Evolutionary conservation across 2,329 filamentous ascomycete genomes (phyloP), one percentile per base, ranked within the genome.

Genomic region (Aspergillus pseudonomiae): DNA sequence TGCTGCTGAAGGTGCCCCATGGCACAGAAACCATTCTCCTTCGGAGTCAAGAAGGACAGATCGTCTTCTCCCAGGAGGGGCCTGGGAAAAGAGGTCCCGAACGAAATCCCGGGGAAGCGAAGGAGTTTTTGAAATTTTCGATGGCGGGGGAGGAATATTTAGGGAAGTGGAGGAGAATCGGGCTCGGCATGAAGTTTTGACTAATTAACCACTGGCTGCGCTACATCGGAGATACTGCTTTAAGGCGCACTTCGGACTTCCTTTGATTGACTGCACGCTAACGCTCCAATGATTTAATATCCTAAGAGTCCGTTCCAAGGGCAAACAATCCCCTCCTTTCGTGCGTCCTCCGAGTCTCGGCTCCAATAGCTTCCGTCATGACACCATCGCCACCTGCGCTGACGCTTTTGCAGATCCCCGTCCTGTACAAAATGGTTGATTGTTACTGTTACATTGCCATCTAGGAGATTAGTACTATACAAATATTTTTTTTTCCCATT

Each of bases 1-100:
- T 67, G 69, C 61, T 72, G 67, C 58, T 65, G 65, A 46, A 62
- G 67, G 54, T 68, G 66, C 54, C 68, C 67, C 71, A 74, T 74
- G 62, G 61, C 67, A 34, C 56, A 45, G 59, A 56, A 57, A 63
- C 54, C 66, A 69, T 69, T 65, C 63, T 68, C 58, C 59, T 58
- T 39, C 26, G 28, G n/a, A 43, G 32, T 21, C 24, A 41, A 34
- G 16, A 62, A 43, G 54, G 43, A 56, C 30, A 50, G 46, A 34
- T 52, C 45, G 63, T 62, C 63, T 64, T 65, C 66, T 66, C 67
- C 68, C 67, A 68, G 62, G 62, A 64, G 60, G 63, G 57, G 59
- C 62, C 63, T 63, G 55, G 60, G 61, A 68, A 63, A 65, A 63
- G 65, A 59, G 56, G 60, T 66, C 59, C 60, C 63, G 53, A 39